Evolutionary conservation across 805 yeast species (phyloP).

Genomic region (Candida tallmaniae): DNA sequence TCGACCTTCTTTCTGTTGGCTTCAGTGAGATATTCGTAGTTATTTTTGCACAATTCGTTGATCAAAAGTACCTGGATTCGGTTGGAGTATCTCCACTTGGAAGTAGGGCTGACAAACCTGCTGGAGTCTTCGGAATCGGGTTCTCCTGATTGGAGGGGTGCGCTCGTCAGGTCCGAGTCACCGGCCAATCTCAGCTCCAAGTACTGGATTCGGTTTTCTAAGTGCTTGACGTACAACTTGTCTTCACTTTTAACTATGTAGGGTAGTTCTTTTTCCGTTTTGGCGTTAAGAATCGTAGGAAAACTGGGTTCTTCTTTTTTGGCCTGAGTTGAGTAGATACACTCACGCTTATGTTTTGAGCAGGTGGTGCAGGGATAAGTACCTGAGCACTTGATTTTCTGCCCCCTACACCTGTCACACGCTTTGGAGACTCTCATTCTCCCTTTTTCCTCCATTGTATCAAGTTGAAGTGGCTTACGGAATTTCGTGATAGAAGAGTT

Average conservation of each 20-base stretch:
- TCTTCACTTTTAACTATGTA: constrained; percentile 8
- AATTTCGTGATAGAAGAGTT: too few relatives aligned
- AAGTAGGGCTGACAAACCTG: constrained; percentile 21
- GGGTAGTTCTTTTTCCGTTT: constrained; percentile 10
- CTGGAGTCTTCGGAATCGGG: constrained; percentile 18
- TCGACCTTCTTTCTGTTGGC: constrained; percentile 30
- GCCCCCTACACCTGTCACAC: constrained; percentile 51
- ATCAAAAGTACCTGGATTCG: constrained; percentile 43
- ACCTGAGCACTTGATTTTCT: constrained; percentile 57
- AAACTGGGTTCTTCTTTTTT: neutral
- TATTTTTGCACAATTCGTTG: constrained; percentile 31
- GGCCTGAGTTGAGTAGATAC: constrained; percentile 18
- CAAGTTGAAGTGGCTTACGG: too few relatives aligned
- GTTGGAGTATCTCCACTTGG: constrained; percentile 45
- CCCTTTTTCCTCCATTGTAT: too few relatives aligned
- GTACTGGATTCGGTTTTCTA: constrained; percentile 39
- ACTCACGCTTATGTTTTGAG: constrained; percentile 29
- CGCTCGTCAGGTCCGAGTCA: constrained; percentile 12
- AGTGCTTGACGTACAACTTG: constrained; percentile 22
- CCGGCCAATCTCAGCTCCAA: constrained; percentile 28
- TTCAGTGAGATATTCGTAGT: constrained; percentile 28
- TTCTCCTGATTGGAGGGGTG: constrained; percentile 14
- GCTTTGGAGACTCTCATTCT: constrained; percentile 47
- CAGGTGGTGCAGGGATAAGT: constrained; percentile 48
- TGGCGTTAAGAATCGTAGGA: constrained; percentile 9